Percentiles rank a stretch among this genome's conserved stretches.
Conservation (phyloP, 176 grass and related monocot species). For the Leersia perrieri region DNA sequence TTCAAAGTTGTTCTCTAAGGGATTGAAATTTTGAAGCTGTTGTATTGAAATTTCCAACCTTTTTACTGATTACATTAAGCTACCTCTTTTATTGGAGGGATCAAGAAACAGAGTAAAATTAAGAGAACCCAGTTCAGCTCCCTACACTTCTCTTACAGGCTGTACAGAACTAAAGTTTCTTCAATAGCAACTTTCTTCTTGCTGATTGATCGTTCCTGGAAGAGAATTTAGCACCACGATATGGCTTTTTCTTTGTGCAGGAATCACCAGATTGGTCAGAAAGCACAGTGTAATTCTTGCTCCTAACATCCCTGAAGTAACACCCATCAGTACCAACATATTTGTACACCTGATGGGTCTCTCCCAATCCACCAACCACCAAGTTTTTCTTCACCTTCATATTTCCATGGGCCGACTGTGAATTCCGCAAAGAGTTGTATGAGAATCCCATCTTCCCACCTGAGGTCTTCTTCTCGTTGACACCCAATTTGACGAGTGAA, state of each 20-base stretch:
- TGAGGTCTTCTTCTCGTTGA: constrained; percentile 27
- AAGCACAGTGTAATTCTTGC: constrained; percentile 57
- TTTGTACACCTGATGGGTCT: constrained; percentile 46
- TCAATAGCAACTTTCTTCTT: not conserved
- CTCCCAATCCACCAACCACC: constrained; percentile 37
- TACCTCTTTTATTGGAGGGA: constrained; percentile 1
- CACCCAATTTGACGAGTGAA: constrained; percentile 25
- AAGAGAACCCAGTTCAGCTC: not conserved
- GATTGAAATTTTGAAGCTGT: not conserved
- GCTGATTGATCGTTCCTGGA: not conserved
- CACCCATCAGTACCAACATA: constrained; percentile 55
- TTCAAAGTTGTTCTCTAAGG: not conserved
- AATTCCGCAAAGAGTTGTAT: constrained; percentile 41
- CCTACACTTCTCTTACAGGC: not conserved
- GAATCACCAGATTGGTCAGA: constrained; percentile 40
- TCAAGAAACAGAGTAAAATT: constrained; percentile 9
- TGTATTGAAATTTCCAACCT: not conserved
- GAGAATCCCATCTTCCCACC: constrained; percentile 32
- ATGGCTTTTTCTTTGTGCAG: constrained; percentile 35
- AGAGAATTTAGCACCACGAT: not conserved
- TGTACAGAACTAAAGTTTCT: constrained; percentile 15
- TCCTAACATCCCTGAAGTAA: constrained; percentile 63
- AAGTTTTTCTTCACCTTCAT: constrained; percentile 58
- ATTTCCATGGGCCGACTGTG: constrained; percentile 30
- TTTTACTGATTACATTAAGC: not conserved